phyloP scores from a whole-genome alignment of 2,329 filamentous ascomycete genomes.

The Diplodia corticola region DNA sequence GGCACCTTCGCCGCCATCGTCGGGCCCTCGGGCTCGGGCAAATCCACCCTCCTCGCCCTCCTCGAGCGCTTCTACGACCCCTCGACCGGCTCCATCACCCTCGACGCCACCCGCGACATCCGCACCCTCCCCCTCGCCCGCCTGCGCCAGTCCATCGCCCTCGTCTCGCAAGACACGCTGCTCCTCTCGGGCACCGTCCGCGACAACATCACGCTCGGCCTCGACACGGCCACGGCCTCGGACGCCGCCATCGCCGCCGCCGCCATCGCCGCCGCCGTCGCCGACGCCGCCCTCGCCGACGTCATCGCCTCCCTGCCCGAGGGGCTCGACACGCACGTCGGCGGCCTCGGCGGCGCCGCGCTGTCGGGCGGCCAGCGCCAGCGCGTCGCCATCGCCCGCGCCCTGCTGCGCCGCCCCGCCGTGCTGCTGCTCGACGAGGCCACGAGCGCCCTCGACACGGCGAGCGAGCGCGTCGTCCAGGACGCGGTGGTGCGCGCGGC shows the following conservation, averaged over 20 bases:
- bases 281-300: conserved; percentile 55
- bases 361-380: conserved; percentile 90
- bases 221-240: no score
- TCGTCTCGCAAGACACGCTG: conserved; percentile 88
- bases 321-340: conserved; percentile 81
- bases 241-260: conserved; percentile 69
- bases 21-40: conserved; percentile 91
- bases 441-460: conserved; percentile 40
- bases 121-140: conserved; percentile 68
- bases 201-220: conserved; percentile 75
- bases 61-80: conserved; percentile 95
- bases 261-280: conserved; percentile 74
- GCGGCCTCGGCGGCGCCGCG: conserved; percentile 75
- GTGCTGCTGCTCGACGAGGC: conserved; percentile 55
- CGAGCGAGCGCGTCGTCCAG: conserved; percentile 73
- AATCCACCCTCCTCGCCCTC: conserved; percentile 88
- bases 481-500: conserved; percentile 78
- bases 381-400: conserved; percentile 84
- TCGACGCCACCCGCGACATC: conserved; percentile 78
- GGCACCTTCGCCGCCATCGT: conserved; percentile 88
- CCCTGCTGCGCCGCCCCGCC: conserved; percentile 80
- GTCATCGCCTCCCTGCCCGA: conserved; percentile 51
- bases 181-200: conserved; percentile 84
- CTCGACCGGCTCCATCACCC: conserved; percentile 72
- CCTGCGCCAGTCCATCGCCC: conserved; percentile 75